These are phyloP conservation scores for Mycotypha africana DNA, from an alignment of 371 early-diverging fungal genomes.

Conservation along the genomic window DNA sequence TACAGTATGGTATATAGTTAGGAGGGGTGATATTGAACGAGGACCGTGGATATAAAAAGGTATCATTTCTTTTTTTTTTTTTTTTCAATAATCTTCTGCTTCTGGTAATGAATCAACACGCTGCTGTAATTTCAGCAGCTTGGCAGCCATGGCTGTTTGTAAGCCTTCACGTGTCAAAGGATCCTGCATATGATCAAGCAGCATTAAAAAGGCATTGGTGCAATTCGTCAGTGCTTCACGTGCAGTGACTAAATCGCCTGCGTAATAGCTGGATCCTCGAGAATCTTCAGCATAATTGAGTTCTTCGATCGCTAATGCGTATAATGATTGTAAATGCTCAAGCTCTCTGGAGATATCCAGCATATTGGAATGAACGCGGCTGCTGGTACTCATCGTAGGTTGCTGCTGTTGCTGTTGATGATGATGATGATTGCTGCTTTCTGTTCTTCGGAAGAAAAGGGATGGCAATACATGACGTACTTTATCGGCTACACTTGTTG, in stretches of 20 bases:
- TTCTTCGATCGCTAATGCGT: constrained; percentile 18
- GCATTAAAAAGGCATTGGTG: constrained; percentile 17
- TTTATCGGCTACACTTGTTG: constrained; percentile 6
- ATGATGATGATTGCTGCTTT: neutral
- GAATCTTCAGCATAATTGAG: constrained; percentile 38
- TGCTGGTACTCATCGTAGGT: neutral
- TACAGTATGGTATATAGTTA: too few species aligned
- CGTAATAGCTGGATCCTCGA: constrained; percentile 32
- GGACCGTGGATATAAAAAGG: too few species aligned
- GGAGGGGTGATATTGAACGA: too few species aligned
- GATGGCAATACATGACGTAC: constrained; percentile 14
- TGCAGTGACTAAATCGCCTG: constrained; percentile 32
- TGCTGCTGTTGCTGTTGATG: neutral
- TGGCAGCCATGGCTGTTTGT: constrained; percentile 21
- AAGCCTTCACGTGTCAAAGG: constrained; percentile 18
- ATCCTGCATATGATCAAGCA: constrained; percentile 18
- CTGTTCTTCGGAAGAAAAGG: constrained; percentile 9
- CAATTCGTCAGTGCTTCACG: constrained; percentile 33
- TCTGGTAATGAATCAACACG: constrained; percentile 21
- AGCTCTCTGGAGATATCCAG: constrained; percentile 3
- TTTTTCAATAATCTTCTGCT: constrained; percentile 5
- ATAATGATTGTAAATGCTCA: constrained; percentile 8
- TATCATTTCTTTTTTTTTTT: too few species aligned
- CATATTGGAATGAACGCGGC: neutral
- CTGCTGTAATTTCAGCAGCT: constrained; percentile 20